Conservation (phyloP, 176 grass and related monocot genomes). For the Oryza brachyantha region DNA sequence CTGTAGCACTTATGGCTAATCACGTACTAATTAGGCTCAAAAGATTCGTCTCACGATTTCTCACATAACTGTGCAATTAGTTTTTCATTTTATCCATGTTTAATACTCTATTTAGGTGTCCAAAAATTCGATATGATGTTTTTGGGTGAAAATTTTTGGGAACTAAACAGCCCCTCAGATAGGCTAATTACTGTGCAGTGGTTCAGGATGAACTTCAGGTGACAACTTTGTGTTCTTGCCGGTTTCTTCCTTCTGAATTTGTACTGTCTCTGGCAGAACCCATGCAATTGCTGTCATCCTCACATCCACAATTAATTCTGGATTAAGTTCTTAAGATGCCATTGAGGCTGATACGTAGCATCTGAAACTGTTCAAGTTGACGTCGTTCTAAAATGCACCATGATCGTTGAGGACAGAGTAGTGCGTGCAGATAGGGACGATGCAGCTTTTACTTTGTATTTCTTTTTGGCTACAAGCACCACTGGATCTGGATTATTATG, state of each 20-base stretch:
- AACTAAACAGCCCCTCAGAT: not conserved
- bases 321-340: not conserved
- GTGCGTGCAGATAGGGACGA: constrained; percentile 41
- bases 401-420: not conserved
- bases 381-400: constrained; percentile 16
- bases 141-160: too few species aligned
- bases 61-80: too few species aligned
- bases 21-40: too few species aligned
- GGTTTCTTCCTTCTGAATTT: not conserved
- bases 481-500: constrained; percentile 12
- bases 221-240: not conserved
- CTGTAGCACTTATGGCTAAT: too few species aligned
- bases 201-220: not conserved
- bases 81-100: too few species aligned
- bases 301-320: not conserved
- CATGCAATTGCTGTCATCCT: not conserved
- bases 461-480: constrained; percentile 35
- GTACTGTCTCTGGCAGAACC: not conserved
- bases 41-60: too few species aligned
- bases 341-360: constrained; percentile 31
- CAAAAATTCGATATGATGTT: too few species aligned
- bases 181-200: too few species aligned
- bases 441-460: constrained; percentile 16
- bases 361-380: constrained; percentile 29
- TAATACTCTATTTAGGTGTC: too few species aligned